phyloP scores from a whole-genome alignment of 352 stramenopile genomes.

The Pythium grandisporangium region DNA sequence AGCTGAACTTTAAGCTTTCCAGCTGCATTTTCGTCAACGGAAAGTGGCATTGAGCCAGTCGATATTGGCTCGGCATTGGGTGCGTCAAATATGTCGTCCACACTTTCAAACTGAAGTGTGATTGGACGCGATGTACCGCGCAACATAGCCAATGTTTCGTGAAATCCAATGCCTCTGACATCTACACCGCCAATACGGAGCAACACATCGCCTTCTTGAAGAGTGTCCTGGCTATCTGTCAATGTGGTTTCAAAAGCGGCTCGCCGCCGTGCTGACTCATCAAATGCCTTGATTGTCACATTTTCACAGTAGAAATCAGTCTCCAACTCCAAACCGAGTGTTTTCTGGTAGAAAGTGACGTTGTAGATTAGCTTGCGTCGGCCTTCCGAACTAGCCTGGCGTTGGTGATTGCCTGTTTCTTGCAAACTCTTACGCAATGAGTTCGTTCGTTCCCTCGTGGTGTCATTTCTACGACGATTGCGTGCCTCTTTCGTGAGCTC shows the following conservation, averaged over 20 bases:
- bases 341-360: constrained; percentile 75
- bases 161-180: constrained; percentile 77
- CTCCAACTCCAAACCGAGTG: constrained; percentile 77
- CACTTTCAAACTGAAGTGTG: constrained; percentile 75
- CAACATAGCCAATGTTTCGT: constrained; percentile 72
- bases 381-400: constrained; percentile 12
- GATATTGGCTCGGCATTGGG: constrained; percentile 13
- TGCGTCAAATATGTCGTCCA: constrained; percentile 43
- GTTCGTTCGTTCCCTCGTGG: constrained; percentile 49
- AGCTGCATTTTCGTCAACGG: constrained; percentile 16
- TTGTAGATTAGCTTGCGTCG: constrained; percentile 67
- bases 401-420: constrained; percentile 51
- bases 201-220: constrained; percentile 75
- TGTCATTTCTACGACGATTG: constrained; percentile 52
- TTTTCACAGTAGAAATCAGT: constrained; percentile 88
- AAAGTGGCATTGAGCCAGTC: neutral
- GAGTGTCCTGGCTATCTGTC: constrained; percentile 36
- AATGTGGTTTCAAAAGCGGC: constrained; percentile 53
- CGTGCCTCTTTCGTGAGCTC: constrained; percentile 74
- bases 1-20: constrained; percentile 61
- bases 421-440: constrained; percentile 61
- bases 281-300: constrained; percentile 75
- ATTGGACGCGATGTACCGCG: constrained; percentile 64
- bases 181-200: constrained; percentile 71
- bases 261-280: constrained; percentile 32